phyloP scores from a whole-genome alignment of 148 eudicot genomes.

The Chenopodium album region DNA sequence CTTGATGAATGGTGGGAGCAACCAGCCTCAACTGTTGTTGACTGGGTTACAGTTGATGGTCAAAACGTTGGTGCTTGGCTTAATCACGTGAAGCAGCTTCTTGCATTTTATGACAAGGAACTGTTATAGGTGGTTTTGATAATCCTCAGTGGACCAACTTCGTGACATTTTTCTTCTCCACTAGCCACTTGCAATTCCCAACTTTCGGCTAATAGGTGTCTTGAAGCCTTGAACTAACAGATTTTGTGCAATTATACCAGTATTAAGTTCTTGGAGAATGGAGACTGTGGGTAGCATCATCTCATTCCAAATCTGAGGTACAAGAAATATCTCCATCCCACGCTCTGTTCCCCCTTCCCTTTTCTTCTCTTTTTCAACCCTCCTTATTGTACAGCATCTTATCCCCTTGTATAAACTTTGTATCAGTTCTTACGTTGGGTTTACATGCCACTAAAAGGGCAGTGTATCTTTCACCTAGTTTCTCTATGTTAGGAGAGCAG shows the following conservation, averaged over 20 bases:
- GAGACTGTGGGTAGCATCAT: neutral
- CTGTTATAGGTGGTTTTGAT: constrained; percentile 31
- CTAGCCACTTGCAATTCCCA: neutral
- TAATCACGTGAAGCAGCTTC: constrained; percentile 88
- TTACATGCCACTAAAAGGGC: constrained; percentile 28
- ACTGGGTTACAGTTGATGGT: constrained; percentile 95
- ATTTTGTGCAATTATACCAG: constrained; percentile 13
- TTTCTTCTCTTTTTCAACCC: neutral
- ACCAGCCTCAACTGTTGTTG: constrained; percentile 92
- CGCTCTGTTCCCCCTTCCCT: neutral
- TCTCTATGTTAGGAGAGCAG: constrained; percentile 15
- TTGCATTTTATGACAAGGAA: constrained; percentile 77
- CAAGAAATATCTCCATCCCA: neutral
- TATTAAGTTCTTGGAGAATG: neutral
- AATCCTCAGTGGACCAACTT: neutral
- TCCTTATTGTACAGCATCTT: constrained; percentile 26
- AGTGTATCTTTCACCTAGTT: constrained; percentile 22
- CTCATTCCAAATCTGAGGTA: constrained; percentile 18
- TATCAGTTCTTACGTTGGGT: constrained; percentile 11
- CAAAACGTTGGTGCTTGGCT: constrained; percentile 90
- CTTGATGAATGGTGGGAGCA: constrained; percentile 99
- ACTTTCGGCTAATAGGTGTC: constrained; percentile 4
- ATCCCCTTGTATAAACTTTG: constrained; percentile 14
- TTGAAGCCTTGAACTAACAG: constrained; percentile 1
- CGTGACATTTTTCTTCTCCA: neutral